Evolutionary conservation across 345 rosid species (phyloP).

Genomic region (Rubroshorea leprosula): DNA sequence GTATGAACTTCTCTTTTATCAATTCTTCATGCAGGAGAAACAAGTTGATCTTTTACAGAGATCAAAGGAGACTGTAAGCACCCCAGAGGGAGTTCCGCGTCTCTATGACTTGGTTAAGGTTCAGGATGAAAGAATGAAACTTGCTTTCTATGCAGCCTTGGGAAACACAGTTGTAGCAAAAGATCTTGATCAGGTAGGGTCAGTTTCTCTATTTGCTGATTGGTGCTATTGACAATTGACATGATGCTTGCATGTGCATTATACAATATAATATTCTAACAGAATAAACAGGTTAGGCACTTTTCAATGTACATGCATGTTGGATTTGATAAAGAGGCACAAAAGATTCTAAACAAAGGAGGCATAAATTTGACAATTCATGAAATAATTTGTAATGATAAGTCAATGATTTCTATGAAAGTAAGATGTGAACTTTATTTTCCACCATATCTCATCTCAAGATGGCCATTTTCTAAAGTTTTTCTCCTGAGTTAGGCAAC

Average conservation of each 20-base stretch:
- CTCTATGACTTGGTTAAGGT: slow-evolving; percentile 85
- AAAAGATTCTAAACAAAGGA: neutral
- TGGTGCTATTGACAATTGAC: slow-evolving; percentile 17
- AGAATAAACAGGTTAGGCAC: neutral
- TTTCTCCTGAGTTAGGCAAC: slow-evolving; percentile 57
- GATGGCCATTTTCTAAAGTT: slow-evolving; percentile 1
- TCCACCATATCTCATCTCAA: neutral
- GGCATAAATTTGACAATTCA: neutral
- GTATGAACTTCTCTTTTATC: too few species aligned
- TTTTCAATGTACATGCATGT: neutral
- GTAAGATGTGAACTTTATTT: neutral
- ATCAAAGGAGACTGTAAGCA: slow-evolving; percentile 55
- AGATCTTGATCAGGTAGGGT: slow-evolving; percentile 85
- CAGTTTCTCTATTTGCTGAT: neutral
- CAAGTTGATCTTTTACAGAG: slow-evolving; percentile 59
- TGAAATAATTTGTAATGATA: neutral
- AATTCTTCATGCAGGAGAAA: slow-evolving; percentile 29
- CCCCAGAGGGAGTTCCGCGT: slow-evolving; percentile 88
- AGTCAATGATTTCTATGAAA: too few species aligned
- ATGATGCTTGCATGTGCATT: slow-evolving; percentile 4
- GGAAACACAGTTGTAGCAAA: slow-evolving; percentile 80
- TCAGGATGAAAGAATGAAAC: slow-evolving; percentile 84
- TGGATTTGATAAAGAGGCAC: neutral
- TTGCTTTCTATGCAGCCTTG: slow-evolving; percentile 82
- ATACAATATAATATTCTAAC: neutral